A percentile compares a stretch with the other conserved stretches of the same genome.
These are phyloP conservation scores for Metschnikowia orientalis DNA, from an alignment of 805 yeast species.

Conservation along the genomic window DNA sequence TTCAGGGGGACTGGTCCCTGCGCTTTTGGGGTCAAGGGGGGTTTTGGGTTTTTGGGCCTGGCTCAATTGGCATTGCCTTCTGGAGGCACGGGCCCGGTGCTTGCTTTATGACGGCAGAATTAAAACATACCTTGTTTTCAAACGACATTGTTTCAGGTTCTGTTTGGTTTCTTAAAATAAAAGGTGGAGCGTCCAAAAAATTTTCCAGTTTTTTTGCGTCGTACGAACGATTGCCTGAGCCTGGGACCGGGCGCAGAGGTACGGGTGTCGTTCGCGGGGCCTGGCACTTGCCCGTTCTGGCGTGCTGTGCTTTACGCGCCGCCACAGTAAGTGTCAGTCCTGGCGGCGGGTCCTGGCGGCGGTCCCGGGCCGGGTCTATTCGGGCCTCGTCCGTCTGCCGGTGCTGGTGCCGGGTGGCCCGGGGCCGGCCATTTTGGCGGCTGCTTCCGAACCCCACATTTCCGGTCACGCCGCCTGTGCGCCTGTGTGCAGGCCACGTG, in stretches of 20 bases:
- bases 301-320: background rate
- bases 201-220: constrained; percentile 19
- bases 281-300: background rate
- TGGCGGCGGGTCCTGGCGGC: no score
- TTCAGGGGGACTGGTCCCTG: background rate
- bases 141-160: constrained; percentile 35
- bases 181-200: constrained; percentile 15
- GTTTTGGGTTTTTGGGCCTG: no score
- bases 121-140: constrained; percentile 44
- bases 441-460: background rate
- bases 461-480: background rate
- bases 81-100: no score
- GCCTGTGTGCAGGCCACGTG: no score
- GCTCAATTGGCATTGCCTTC: no score
- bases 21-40: no score
- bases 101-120: no score
- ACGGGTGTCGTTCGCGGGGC: constrained; percentile 6
- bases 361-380: no score
- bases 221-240: constrained; percentile 16
- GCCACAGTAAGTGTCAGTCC: no score
- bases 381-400: no score
- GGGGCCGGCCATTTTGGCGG: background rate
- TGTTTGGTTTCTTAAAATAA: constrained; percentile 7
- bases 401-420: constrained; percentile 3
- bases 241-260: constrained; percentile 12